Evolutionary conservation across 306 rosid species (phyloP), one percentile per base, ranked within the genome.

Genomic region (Trifolium dubium): DNA sequence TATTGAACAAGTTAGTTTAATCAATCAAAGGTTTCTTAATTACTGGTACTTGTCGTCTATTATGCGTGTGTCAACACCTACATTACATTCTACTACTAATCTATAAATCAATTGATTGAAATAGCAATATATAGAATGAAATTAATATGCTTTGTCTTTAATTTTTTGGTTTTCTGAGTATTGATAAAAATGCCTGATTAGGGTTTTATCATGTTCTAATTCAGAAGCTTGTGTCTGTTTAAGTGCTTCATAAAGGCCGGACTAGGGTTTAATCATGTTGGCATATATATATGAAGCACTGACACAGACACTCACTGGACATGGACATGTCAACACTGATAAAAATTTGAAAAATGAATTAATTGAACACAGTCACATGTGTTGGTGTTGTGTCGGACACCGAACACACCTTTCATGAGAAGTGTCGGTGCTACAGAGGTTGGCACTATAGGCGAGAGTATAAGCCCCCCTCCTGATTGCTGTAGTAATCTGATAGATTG

Each of bases 231-330:
- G 4, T 13, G 46, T 64, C 39, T 5, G 39, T 35, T 8, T 35
- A 35, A 5, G 6, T 34, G 37, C 37, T 34, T 34, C 37, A 5
- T 37, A 69, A 29, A 53, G 40, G 28, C 41, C 10, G 9, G 2
- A 8, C 56, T 67, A 67, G 49, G 61, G 64, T 64, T 61, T 61
- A n/a, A 61, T 44, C 18, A 10, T 29, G 40, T 32, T 67, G 12
- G 5, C 3, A 60, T 11, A 5, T 43, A 43, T 9, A 23, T 23
- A 23, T 23, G 3, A 43, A 43, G 49, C n/a, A 43, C n/a, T 0
- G 47, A 43, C 49, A 11, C 14, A 8, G 10, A 31, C 34, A 31
- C 8, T 1, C 1, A 34, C 40, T 2, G 8, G 49, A 43, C 49
- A 43, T 5, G 6, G n/a, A 43, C 49, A 43, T n/a, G n/a, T 43